Base-by-base conservation (phyloP, 495 filamentous ascomycete genomes). In the Clohesyomyces aquaticus region DNA sequence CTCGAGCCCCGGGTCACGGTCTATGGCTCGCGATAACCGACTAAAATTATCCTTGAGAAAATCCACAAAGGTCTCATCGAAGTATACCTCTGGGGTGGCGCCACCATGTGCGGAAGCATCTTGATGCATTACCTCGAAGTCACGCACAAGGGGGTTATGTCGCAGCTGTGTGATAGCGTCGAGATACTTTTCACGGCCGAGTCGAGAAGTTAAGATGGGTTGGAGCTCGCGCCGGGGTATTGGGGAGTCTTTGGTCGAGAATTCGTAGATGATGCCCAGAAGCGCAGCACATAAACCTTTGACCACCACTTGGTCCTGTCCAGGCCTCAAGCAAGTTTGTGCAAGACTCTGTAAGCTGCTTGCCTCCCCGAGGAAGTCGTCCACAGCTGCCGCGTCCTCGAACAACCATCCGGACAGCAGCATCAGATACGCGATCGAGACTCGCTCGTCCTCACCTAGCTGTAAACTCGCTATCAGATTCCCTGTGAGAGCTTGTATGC, bases 31-130 rank as follows among this genome's bases (percentile, higher is more conserved):
- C 19, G 88, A 78, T 55, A 97, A 77, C 28, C 92, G 89, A 63
- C 88, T 91, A 72, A 93, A 98, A 72, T 96, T 94, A 68, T 97
- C 91, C 72, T 96, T 96, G 63, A 97, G 82, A 72, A 98, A 96
- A 61, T 96, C 92, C 41, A 98, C 85, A 73, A 98, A 98, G 0
- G 85, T 83, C 43, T 83, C 81, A 68, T 96, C 91, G 61, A 98
- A 92, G 71, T 85, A 92, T 6, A 96, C 88, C 19, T 94, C 88
- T 21, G 93, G 91, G 3, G 93, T 79, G 25, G 82, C 82, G 27
- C 83, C 86, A 1, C 79, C 76, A 38, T 38, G 32, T 14, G 78
- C 77, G 58, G 80, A 81, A 16, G 85, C 72, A 27, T 83, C 88
- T 66, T 91, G 89, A 3, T 89, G 83, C 9, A 93, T 78, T 11